Base-by-base conservation (phyloP, 2,329 filamentous ascomycete genomes). In the Fusarium udum region DNA sequence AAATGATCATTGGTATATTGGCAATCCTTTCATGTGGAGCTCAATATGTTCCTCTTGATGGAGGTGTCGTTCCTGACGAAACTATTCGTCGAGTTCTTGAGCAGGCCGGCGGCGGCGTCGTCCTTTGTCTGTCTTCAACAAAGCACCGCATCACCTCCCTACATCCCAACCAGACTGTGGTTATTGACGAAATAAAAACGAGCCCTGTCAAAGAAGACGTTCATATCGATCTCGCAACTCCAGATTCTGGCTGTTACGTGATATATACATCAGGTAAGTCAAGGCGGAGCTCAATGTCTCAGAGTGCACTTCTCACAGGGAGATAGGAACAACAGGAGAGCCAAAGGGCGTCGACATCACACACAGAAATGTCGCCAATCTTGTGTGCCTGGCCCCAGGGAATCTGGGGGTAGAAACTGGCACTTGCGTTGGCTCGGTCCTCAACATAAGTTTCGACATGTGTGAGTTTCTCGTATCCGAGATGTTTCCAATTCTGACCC, bases 371-470 rank as follows among this genome's bases (percentile, higher is more conserved):
- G 86, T 90, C 24, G 84, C 85, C 22, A 90, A 90, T 77, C 80
- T 88, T 16, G 79, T 90, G 10, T 84, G 86, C 62, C 78, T 85
- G 32, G 82, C 83, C 28, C 88, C 88, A 1, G 87, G 86, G 11
- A 85, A 84, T 64, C 76, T 91, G 22, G 85, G 84, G 7, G 86
- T 90, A 57, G 79, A 74, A 16, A 78, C 82, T 5, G 88, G 88
- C 18, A 86, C 83, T 16, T 84, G 84, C 18, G 88, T 90, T 13
- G 87, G 85, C 6, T 87, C 89, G 62, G 82, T 90, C 12, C 81
- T 90, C 45, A 90, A 87, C 68, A 85, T 91, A 49, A 87, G 86
- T 48, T 91, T 90, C 69, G 89, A 90, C 71, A 90, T 90, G 88
- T 87, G 88, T 89, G 82, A 75, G 86, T 80, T 42, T 40, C 60